A percentile compares a stretch with the other conserved stretches of the same genome.
Evolutionary conservation across 306 rosid genomes (phyloP).

Genomic region (Phaseolus lunatus): DNA sequence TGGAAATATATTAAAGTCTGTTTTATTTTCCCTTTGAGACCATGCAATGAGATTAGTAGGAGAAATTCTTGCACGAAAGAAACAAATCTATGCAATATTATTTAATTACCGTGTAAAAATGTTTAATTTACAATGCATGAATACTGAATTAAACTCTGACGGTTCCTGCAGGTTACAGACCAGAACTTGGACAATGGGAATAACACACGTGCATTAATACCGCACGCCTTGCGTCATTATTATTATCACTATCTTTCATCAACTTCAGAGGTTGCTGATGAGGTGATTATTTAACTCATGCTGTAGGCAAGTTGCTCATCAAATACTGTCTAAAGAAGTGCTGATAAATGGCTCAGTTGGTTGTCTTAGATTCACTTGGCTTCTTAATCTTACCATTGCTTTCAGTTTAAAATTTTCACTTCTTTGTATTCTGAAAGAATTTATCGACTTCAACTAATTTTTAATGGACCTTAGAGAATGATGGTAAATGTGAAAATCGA

Average conservation of each 20-base stretch:
- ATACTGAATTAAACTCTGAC: not conserved
- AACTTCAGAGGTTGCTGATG: constrained; percentile 75
- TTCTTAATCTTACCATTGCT: not conserved
- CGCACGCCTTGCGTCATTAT: constrained; percentile 94
- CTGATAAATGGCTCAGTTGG: not conserved
- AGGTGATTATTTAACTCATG: constrained; percentile 62
- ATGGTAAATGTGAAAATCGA: constrained; percentile 5
- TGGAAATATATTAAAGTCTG: no score
- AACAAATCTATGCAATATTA: no score
- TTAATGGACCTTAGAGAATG: not conserved
- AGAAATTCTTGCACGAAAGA: no score
- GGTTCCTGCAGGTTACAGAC: constrained; percentile 71
- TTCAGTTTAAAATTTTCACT: not conserved
- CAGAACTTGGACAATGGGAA: constrained; percentile 78
- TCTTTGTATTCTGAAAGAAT: not conserved
- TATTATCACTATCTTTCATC: constrained; percentile 90
- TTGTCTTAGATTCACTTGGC: not conserved
- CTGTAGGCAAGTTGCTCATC: not conserved
- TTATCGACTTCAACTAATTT: not conserved
- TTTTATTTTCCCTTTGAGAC: no score
- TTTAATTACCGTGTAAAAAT: not conserved
- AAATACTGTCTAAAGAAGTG: not conserved
- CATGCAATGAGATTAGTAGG: no score
- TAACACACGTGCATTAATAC: constrained; percentile 66
- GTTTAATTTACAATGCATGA: constrained; percentile 14